A percentile compares a stretch with the other conserved stretches of the same genome.
Conservation (phyloP, 2,329 filamentous ascomycete genomes). For the Xylariaceae sp. region DNA sequence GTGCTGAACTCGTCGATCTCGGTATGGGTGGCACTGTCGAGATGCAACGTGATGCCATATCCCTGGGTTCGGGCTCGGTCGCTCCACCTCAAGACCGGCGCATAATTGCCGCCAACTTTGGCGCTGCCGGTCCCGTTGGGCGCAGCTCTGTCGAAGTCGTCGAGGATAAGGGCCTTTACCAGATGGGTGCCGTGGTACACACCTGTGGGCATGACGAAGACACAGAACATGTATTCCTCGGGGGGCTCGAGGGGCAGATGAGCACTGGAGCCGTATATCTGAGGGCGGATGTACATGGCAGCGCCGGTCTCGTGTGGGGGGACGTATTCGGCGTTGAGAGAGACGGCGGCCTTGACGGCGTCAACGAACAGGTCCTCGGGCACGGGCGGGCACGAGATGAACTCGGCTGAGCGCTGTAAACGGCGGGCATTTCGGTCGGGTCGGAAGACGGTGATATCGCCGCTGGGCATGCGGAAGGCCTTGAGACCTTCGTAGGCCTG, state of each 20-base stretch:
- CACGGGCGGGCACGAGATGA: slow-evolving; percentile 77
- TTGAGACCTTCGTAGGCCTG: slow-evolving; percentile 99
- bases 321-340: slow-evolving; percentile 84
- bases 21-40: slow-evolving; percentile 78
- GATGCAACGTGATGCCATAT: slow-evolving; percentile 89
- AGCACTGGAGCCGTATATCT: slow-evolving; percentile 81
- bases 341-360: slow-evolving; percentile 75
- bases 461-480: slow-evolving; percentile 76
- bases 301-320: slow-evolving; percentile 86
- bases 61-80: slow-evolving; percentile 75
- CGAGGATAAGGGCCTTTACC: slow-evolving; percentile 82
- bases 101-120: slow-evolving; percentile 97
- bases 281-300: slow-evolving; percentile 86
- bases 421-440: slow-evolving; percentile 79
- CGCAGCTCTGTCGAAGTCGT: slow-evolving; percentile 91
- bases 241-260: slow-evolving; percentile 83
- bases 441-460: slow-evolving; percentile 81
- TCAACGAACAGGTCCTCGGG: slow-evolving; percentile 72
- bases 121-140: slow-evolving; percentile 84
- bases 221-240: slow-evolving; percentile 86
- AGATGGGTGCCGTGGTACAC: slow-evolving; percentile 90
- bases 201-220: slow-evolving; percentile 87
- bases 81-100: slow-evolving; percentile 83
- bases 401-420: slow-evolving; percentile 78
- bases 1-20: slow-evolving; percentile 97